These are phyloP conservation scores for Penicillium brasilianum DNA, from an alignment of 2,329 filamentous ascomycete species.

Conservation along the genomic window DNA sequence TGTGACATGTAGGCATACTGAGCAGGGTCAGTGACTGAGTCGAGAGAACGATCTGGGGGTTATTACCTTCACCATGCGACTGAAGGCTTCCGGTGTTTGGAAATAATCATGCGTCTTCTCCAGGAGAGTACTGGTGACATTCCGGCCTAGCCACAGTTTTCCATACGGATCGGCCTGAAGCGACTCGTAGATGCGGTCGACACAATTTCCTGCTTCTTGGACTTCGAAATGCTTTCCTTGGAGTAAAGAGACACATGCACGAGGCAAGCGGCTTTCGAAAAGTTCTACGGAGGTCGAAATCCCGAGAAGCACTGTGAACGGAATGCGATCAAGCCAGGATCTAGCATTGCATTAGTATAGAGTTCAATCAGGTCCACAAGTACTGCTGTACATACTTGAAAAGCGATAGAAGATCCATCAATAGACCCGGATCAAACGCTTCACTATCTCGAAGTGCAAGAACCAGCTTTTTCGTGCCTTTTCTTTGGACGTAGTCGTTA, in stretches of 20 bases:
- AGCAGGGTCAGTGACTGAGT: constrained; percentile 27
- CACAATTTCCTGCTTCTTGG: constrained; percentile 54
- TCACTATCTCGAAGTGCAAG: constrained; percentile 54
- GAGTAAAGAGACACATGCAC: constrained; percentile 57
- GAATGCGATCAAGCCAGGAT: constrained; percentile 66
- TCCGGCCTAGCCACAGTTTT: constrained; percentile 59
- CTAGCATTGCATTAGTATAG: constrained; percentile 43
- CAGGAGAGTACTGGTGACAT: constrained; percentile 56
- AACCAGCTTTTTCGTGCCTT: constrained; percentile 45
- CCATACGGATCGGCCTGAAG: constrained; percentile 43
- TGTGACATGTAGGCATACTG: constrained; percentile 68
- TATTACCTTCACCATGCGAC: constrained; percentile 57
- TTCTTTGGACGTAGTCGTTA: constrained; percentile 47
- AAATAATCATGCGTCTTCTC: constrained; percentile 64
- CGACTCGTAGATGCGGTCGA: constrained; percentile 48
- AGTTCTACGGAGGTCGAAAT: constrained; percentile 67
- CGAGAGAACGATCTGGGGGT: neutral
- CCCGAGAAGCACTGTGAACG: constrained; percentile 63
- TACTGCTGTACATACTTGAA: constrained; percentile 48
- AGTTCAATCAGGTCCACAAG: neutral
- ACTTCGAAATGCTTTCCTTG: constrained; percentile 61
- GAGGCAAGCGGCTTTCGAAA: constrained; percentile 63
- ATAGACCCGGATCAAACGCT: constrained; percentile 51
- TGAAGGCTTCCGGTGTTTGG: constrained; percentile 62
- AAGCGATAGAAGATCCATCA: constrained; percentile 52